Conservation (phyloP, 164 flowering plant genomes). For the Akebia trifoliata region DNA sequence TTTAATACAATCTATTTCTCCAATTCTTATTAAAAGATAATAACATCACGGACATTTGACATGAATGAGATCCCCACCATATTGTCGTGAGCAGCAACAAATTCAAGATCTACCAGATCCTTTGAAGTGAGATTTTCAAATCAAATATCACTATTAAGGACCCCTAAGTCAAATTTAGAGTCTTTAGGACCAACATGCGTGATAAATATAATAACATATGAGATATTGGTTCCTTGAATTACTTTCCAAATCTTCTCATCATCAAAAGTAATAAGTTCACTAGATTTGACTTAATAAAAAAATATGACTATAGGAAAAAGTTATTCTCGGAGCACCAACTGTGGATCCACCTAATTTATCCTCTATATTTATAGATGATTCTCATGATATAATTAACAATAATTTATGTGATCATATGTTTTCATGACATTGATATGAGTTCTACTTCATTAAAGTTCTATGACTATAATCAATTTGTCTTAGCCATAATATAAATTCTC, state of each 20-base stretch:
- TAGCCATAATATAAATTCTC: too few relatives aligned
- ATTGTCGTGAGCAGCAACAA: constrained; percentile 64
- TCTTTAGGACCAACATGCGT: constrained; percentile 59
- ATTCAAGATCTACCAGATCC: constrained; percentile 68
- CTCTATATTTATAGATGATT: constrained; percentile 23
- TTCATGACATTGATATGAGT: too few relatives aligned
- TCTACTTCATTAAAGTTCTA: too few relatives aligned
- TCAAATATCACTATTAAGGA: constrained; percentile 51
- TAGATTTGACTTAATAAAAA: constrained; percentile 69
- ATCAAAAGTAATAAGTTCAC: constrained; percentile 68
- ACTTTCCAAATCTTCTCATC: constrained; percentile 66
- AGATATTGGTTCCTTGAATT: constrained; percentile 51
- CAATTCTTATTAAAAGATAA: constrained; percentile 43
- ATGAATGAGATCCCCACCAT: constrained; percentile 69
- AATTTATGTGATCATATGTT: too few relatives aligned
- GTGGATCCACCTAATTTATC: constrained; percentile 17
- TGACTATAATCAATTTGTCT: too few relatives aligned
- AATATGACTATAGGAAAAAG: constrained; percentile 55
- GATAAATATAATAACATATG: constrained; percentile 57
- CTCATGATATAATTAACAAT: constrained; percentile 49
- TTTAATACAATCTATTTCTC: constrained; percentile 51
- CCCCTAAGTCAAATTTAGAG: constrained; percentile 59
- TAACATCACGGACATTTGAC: constrained; percentile 44
- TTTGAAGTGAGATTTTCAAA: constrained; percentile 71
- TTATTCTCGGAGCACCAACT: constrained; percentile 36